Evolutionary conservation across 2,329 filamentous ascomycete genomes (phyloP), one percentile per base, ranked within the genome.

Genomic region (Trichoderma harzianum): DNA sequence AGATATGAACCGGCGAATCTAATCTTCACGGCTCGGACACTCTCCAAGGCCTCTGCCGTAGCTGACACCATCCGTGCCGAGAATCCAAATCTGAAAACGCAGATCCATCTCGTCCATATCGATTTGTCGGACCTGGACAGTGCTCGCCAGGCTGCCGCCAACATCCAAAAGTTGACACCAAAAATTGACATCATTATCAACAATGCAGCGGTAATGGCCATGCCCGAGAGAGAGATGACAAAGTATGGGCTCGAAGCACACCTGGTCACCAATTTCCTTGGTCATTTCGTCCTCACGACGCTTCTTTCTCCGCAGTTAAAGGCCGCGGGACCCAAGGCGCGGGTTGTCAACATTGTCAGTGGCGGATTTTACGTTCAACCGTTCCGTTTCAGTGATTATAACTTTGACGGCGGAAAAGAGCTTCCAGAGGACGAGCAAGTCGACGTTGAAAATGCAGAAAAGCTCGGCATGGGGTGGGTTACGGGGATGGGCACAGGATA

Each of bases 331-430:
- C 3, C 53, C 18, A 60, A 61, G 8, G 58, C 62, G 39, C 62
- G 69, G 5, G 53, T 71, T n/a, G 53, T 71, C 14, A 71, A 71
- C 30, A 47, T 66, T 36, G 62, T 66, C 18, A 65, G 61, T 24
- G 69, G 69, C 10, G 69, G 61, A 8, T 71, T 65, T 24, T 34
- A 65, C 3, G 39, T 71, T 1, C 62, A 66, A 10, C 69, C 69
- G n/a, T 65, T 71, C 26, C 62, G 69, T 8, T 71, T 71, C 36
- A 60, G 39, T 16, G 69, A 71, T 21, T 65, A 60, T 12, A 66
- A 71, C 26, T 71, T 65, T 65, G 69, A 71, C 3, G 69, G 69
- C 1, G 39, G 34, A 28, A 71, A 65, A 16, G 32, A 60, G 6
- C 47, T 71, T 14, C 69, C 69, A 21, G 34, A 6, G n/a, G 69